A percentile compares a stretch with the other conserved stretches of the same genome.
Conservation (phyloP, 352 stramenopile genomes). For the Phytophthora chlamydospora region DNA sequence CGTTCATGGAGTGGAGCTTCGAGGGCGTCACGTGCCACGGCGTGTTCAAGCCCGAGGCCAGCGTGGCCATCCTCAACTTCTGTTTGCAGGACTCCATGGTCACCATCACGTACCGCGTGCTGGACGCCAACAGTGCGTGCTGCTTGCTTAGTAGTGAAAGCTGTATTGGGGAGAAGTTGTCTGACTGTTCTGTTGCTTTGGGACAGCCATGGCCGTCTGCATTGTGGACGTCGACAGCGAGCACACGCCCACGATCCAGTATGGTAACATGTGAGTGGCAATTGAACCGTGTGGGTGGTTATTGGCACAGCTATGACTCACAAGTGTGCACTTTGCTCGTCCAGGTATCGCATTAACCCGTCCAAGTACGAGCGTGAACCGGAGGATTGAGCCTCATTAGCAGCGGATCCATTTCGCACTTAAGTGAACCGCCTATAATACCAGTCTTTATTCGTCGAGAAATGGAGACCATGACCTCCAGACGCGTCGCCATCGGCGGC, state of each 20-base stretch:
- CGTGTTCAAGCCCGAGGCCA: conserved; percentile 81
- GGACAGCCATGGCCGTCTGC: conserved; percentile 79
- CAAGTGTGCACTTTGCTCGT: background rate
- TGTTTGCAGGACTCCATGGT: conserved; percentile 84
- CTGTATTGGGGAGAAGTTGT: background rate
- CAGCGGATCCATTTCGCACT: conserved; percentile 24
- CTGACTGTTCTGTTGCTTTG: conserved; percentile 3
- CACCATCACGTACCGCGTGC: conserved; percentile 82
- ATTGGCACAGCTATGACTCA: background rate
- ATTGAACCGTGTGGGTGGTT: background rate
- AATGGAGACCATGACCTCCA: conserved; percentile 25
- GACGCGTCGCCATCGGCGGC: conserved; percentile 52
- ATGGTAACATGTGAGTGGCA: conserved; percentile 77
- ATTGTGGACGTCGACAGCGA: conserved; percentile 88
- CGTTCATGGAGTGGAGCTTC: conserved; percentile 89
- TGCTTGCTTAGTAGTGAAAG: background rate
- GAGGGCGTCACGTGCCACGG: conserved; percentile 84
- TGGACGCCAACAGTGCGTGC: conserved; percentile 78
- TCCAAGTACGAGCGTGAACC: conserved; percentile 70
- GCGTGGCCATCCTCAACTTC: conserved; percentile 87
- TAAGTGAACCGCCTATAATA: conserved; percentile 28
- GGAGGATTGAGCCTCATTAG: conserved; percentile 36
- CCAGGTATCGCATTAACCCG: conserved; percentile 79
- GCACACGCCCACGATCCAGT: conserved; percentile 82
- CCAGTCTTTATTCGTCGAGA: conserved; percentile 9